Evolutionary conservation across 768 basidiomycete genomes (phyloP).

Genomic region (Lentinus brumalis): DNA sequence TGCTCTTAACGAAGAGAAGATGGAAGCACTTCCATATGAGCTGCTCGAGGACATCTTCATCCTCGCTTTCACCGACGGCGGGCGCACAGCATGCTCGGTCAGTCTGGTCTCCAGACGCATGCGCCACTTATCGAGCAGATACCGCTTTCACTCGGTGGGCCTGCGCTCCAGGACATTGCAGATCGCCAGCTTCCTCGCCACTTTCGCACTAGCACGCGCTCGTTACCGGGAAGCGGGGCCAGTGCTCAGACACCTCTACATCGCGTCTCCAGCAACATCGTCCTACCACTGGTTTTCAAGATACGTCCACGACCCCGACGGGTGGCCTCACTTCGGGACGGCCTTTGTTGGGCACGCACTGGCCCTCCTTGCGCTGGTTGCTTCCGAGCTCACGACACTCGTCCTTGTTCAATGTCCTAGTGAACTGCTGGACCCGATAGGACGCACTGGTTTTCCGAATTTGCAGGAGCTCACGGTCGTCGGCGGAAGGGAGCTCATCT

Average conservation of each 20-base stretch:
- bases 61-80: constrained; percentile 10
- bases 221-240: neutral
- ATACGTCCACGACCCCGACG: neutral
- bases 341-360: neutral
- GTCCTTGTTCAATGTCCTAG: neutral
- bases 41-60: constrained; percentile 1
- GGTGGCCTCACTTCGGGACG: neutral
- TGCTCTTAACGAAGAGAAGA: neutral
- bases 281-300: neutral
- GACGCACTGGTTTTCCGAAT: neutral
- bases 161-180: constrained; percentile 2
- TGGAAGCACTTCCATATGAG: neutral
- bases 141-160: constrained; percentile 3
- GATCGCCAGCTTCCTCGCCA: neutral
- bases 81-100: constrained; percentile 9
- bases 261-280: neutral
- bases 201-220: neutral
- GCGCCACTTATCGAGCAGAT: neutral
- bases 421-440: neutral
- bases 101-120: constrained; percentile 1
- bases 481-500: neutral
- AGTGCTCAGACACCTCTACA: neutral
- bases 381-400: neutral
- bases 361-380: neutral
- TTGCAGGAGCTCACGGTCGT: neutral